These are phyloP conservation scores for Salicornia ramosissima DNA, from an alignment of 148 eudicot species.

Conservation along the genomic window DNA sequence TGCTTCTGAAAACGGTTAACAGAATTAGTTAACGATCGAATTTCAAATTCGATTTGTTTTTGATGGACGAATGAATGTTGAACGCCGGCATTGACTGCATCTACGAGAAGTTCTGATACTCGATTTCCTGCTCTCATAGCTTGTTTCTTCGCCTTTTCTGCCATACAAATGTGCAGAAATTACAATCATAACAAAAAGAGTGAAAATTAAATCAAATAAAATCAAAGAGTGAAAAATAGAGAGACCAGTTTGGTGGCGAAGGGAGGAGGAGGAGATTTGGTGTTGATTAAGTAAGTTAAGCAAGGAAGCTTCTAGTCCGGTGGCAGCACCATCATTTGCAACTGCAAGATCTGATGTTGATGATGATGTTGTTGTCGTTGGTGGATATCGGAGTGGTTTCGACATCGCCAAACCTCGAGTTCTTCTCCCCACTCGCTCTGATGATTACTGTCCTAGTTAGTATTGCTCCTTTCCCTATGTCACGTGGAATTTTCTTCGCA, in stretches of 20 bases:
- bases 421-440: too few relatives aligned
- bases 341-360: background rate
- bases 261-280: slow-evolving; percentile 14
- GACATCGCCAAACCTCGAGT: background rate
- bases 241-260: slow-evolving; percentile 25
- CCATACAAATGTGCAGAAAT: background rate
- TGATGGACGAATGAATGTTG: slow-evolving; percentile 69
- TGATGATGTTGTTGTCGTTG: background rate
- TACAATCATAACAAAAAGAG: background rate
- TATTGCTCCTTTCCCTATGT: too few relatives aligned
- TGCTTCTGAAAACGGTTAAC: slow-evolving; percentile 58
- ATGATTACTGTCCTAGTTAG: too few relatives aligned
- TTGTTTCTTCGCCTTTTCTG: slow-evolving; percentile 72
- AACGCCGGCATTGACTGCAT: slow-evolving; percentile 71
- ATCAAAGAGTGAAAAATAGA: background rate
- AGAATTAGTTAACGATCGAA: slow-evolving; percentile 49
- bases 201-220: background rate
- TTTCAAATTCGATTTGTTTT: slow-evolving; percentile 79
- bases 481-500: too few relatives aligned
- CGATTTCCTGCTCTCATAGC: slow-evolving; percentile 49
- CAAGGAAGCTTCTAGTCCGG: slow-evolving; percentile 16
- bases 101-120: slow-evolving; percentile 68
- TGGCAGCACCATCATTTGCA: background rate
- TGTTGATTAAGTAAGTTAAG: slow-evolving; percentile 20
- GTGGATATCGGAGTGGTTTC: background rate